Conservation (phyloP, 306 rosid genomes). For the Lagenaria siceraria region DNA sequence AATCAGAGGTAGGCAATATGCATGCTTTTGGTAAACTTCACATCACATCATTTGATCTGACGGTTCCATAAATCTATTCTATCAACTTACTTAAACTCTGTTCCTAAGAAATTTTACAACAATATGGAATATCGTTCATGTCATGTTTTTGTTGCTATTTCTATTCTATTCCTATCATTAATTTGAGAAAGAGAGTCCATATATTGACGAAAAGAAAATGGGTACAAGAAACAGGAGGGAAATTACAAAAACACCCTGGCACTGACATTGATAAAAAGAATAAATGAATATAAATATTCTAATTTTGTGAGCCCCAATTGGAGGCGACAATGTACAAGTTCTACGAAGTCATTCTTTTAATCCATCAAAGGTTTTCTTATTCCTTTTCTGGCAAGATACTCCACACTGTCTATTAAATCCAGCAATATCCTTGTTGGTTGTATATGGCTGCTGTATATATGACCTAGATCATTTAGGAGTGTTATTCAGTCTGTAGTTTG, state of each 20-base stretch:
- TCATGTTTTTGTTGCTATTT: background rate
- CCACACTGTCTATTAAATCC: background rate
- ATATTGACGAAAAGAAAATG: background rate
- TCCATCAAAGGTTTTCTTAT: background rate
- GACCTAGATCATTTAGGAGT: background rate
- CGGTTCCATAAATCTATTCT: background rate
- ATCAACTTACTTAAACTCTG: background rate
- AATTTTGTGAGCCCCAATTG: background rate
- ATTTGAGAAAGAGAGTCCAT: background rate
- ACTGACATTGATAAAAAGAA: background rate
- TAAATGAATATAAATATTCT: background rate
- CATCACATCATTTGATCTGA: background rate
- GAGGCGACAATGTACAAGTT: background rate
- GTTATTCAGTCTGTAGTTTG: background rate
- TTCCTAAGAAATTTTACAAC: background rate
- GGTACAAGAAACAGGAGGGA: background rate
- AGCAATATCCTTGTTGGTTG: background rate
- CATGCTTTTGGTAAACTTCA: slow-evolving; percentile 6
- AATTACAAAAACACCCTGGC: background rate
- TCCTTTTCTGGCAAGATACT: background rate
- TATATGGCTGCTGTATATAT: background rate
- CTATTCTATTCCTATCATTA: background rate
- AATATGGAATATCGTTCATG: background rate
- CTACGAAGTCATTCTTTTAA: background rate
- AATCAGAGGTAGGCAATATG: slow-evolving; percentile 53